A percentile compares a stretch with the other conserved stretches of the same genome.
phyloP scores from a whole-genome alignment of 306 rosid genomes.

The Gillenia trifoliata region DNA sequence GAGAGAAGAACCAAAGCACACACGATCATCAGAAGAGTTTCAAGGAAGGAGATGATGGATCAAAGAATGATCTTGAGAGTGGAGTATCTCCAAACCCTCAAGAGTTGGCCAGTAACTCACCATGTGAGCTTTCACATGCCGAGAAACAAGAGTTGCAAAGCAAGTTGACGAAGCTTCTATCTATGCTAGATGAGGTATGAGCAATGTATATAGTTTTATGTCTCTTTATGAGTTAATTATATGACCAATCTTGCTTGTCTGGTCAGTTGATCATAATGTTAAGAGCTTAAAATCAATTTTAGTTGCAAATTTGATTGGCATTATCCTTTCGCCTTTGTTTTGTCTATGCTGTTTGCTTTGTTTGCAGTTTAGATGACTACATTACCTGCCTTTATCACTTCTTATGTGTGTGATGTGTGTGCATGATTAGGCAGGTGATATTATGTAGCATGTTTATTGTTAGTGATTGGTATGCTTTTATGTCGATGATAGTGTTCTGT shows the following conservation, averaged over 20 bases:
- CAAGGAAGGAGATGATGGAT: constrained; percentile 26
- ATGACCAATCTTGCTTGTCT: background rate
- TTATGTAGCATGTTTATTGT: background rate
- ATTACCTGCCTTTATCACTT: background rate
- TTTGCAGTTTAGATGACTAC: background rate
- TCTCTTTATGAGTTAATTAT: background rate
- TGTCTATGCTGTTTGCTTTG: background rate
- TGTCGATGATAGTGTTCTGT: background rate
- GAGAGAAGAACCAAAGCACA: constrained; percentile 32
- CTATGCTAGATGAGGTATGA: constrained; percentile 79
- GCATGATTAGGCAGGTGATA: background rate
- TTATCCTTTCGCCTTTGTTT: background rate
- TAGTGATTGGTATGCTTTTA: background rate
- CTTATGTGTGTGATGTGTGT: background rate
- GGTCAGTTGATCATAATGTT: background rate
- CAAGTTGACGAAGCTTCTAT: constrained; percentile 62
- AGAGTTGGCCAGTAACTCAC: constrained; percentile 41
- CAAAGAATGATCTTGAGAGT: constrained; percentile 41
- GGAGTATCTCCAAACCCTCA: constrained; percentile 40
- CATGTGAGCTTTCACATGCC: constrained; percentile 58
- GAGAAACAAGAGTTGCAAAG: constrained; percentile 74
- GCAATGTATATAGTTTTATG: background rate
- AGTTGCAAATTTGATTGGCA: background rate
- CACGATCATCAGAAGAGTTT: constrained; percentile 24
- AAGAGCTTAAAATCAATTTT: background rate